A percentile compares a stretch with the other conserved stretches of the same genome.
Evolutionary conservation across 2,329 filamentous ascomycete genomes (phyloP).

Genomic region (Helicocarpus griseus): DNA sequence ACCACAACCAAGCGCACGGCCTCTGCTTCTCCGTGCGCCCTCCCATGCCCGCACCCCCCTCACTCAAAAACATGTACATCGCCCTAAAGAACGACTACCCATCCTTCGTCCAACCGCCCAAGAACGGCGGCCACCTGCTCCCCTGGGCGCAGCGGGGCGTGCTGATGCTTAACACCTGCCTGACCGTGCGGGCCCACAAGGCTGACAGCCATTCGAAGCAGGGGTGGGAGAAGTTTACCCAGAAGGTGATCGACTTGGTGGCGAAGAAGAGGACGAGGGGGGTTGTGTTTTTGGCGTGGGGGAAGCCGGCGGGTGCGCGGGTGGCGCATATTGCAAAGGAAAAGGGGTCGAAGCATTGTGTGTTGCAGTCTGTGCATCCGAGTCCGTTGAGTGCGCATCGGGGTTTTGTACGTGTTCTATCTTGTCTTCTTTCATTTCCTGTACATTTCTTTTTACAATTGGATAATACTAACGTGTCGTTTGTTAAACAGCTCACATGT

Average conservation of each 20-base stretch:
- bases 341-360: conserved; percentile 60
- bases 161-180: conserved; percentile 84
- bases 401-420: conserved; percentile 55
- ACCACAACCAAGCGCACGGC: conserved; percentile 88
- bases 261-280: conserved; percentile 65
- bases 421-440: background rate
- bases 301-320: conserved; percentile 69
- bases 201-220: conserved; percentile 76
- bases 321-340: conserved; percentile 62
- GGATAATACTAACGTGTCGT: background rate
- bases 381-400: conserved; percentile 77
- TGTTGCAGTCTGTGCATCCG: conserved; percentile 81
- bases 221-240: conserved; percentile 91
- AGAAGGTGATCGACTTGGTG: conserved; percentile 81
- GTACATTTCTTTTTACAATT: background rate
- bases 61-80: conserved; percentile 87
- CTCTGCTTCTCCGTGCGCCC: conserved; percentile 91
- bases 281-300: conserved; percentile 95
- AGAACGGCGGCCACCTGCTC: conserved; percentile 71
- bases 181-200: conserved; percentile 84
- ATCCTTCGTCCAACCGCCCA: conserved; percentile 61
- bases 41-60: conserved; percentile 79
- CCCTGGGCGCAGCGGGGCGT: conserved; percentile 93
- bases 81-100: conserved; percentile 84
- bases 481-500: conserved; percentile 30